Conservation (phyloP, 2,329 filamentous ascomycete species). For the Colletotrichum eleusines region DNA sequence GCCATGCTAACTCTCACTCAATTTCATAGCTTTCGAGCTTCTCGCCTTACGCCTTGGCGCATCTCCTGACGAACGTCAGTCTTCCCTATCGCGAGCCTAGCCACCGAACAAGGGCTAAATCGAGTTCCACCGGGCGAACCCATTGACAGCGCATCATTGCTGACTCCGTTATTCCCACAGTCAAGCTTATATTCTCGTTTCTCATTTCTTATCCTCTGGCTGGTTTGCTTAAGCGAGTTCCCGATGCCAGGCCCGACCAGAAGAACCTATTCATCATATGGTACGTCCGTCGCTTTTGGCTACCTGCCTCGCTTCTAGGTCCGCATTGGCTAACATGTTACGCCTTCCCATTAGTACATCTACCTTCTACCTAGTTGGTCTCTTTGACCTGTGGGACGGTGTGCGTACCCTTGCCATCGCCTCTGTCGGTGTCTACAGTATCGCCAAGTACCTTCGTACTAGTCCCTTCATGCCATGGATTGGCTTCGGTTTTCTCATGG, state of each 20-base stretch:
- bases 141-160: not conserved
- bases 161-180: constrained; percentile 58
- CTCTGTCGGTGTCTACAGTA: constrained; percentile 82
- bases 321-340: constrained; percentile 4
- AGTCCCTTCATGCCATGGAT: constrained; percentile 98
- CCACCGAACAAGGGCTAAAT: not conserved
- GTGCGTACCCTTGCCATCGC: constrained; percentile 83
- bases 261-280: constrained; percentile 91
- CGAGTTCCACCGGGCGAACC: constrained; percentile 51
- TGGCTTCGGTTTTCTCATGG: constrained; percentile 93
- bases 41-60: constrained; percentile 56
- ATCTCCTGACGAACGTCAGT: constrained; percentile 61
- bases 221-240: constrained; percentile 87
- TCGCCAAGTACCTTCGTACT: constrained; percentile 81
- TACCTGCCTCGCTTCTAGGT: constrained; percentile 2
- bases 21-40: constrained; percentile 57
- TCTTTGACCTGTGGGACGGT: constrained; percentile 93
- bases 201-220: constrained; percentile 93
- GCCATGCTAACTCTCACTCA: constrained; percentile 21
- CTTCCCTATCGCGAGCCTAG: not conserved
- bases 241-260: constrained; percentile 82
- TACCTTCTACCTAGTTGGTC: constrained; percentile 90
- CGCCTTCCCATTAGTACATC: constrained; percentile 68
- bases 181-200: constrained; percentile 93
- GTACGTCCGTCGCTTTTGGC: constrained; percentile 57